Conservation (phyloP, 2,329 filamentous ascomycete species). For the Penicillium capsulatum region DNA sequence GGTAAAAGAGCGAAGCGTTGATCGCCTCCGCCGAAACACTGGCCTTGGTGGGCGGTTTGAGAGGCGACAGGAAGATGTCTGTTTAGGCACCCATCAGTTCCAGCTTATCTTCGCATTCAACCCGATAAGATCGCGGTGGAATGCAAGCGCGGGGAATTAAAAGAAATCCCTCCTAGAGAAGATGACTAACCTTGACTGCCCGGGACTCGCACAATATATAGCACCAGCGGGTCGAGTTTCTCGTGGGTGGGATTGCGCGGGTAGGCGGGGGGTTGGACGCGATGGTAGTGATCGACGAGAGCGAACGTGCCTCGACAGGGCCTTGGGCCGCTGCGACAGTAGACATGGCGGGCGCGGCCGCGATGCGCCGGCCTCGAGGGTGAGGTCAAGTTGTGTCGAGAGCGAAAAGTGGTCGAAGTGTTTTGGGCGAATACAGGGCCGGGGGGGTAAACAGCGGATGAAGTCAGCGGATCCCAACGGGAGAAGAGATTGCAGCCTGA, state of each 20-base stretch:
- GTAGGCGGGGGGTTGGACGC: slow-evolving; percentile 81
- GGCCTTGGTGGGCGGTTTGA: slow-evolving; percentile 76
- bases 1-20: slow-evolving; percentile 81
- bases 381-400: slow-evolving; percentile 1
- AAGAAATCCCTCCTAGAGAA: background rate
- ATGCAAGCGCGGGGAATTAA: background rate
- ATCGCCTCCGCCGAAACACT: slow-evolving; percentile 87
- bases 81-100: slow-evolving; percentile 16
- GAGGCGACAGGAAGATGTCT: slow-evolving; percentile 90
- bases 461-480: slow-evolving; percentile 11
- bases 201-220: slow-evolving; percentile 92
- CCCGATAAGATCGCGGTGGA: slow-evolving; percentile 4
- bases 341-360: slow-evolving; percentile 25
- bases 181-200: slow-evolving; percentile 70
- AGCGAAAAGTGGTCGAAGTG: slow-evolving; percentile 1
- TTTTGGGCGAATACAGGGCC: slow-evolving; percentile 1
- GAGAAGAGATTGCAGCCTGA: slow-evolving; percentile 2
- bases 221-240: slow-evolving; percentile 65
- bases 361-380: slow-evolving; percentile 21
- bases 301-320: slow-evolving; percentile 72
- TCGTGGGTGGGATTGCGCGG: slow-evolving; percentile 70
- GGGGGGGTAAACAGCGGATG: slow-evolving; percentile 17
- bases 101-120: slow-evolving; percentile 11
- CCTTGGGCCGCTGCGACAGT: slow-evolving; percentile 21
- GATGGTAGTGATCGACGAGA: slow-evolving; percentile 72